A percentile compares a stretch with the other conserved stretches of the same genome.
These are phyloP conservation scores for Leucogyrophana mollusca DNA, from an alignment of 768 basidiomycete genomes.

Conservation along the genomic window DNA sequence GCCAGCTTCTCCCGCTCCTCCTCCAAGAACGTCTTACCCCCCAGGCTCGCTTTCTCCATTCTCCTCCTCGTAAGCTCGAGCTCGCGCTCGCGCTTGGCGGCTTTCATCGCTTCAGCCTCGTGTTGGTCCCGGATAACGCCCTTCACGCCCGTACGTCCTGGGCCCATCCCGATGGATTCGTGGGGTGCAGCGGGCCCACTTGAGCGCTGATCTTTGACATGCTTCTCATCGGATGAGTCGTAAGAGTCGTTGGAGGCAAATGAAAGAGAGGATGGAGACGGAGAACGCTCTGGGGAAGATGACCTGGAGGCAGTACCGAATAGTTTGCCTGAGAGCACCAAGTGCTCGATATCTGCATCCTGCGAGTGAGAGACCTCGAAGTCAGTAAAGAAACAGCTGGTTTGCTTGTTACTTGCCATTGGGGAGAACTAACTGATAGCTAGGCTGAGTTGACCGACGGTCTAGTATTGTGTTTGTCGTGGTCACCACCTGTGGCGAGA, in stretches of 20 bases:
- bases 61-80: constrained; percentile 48
- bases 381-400: too few species aligned
- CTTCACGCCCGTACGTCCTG: constrained; percentile 85
- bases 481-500: too few species aligned
- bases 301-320: constrained; percentile 57
- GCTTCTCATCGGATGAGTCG: constrained; percentile 50
- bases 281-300: constrained; percentile 63
- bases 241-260: constrained; percentile 21
- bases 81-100: constrained; percentile 52
- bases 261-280: constrained; percentile 42
- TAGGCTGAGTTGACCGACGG: too few species aligned
- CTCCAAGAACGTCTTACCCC: constrained; percentile 73
- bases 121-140: constrained; percentile 82
- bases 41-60: constrained; percentile 66
- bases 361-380: too few species aligned
- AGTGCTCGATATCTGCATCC: constrained; percentile 60
- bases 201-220: constrained; percentile 34
- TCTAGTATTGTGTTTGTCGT: too few species aligned
- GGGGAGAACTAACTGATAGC: too few species aligned
- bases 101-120: constrained; percentile 59
- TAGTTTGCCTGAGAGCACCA: constrained; percentile 76
- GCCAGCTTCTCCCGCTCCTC: constrained; percentile 61
- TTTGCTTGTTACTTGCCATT: too few species aligned
- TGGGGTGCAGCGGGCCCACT: constrained; percentile 37
- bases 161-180: constrained; percentile 81